Percentiles rank a stretch among this genome's conserved stretches.
Evolutionary conservation across 2,329 filamentous ascomycete species (phyloP).

Genomic region (Berkeleyomyces rouxiae): DNA sequence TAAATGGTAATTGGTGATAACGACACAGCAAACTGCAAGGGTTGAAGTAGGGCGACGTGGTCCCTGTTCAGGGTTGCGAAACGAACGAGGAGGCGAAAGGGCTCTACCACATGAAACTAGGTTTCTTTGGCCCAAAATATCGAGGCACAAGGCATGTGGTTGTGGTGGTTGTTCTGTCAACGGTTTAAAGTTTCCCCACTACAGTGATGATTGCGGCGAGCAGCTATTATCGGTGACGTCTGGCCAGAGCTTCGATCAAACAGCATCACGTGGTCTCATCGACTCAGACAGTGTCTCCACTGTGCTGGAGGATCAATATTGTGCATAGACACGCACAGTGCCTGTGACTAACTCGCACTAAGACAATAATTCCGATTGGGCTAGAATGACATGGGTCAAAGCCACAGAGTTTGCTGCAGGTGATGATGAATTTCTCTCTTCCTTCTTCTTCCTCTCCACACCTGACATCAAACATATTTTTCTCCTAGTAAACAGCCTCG

Average conservation of each 20-base stretch:
- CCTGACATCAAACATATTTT: background rate
- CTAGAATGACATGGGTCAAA: background rate
- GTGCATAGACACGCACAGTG: background rate
- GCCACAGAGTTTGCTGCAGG: background rate
- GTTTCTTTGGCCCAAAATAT: background rate
- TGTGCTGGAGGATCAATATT: background rate
- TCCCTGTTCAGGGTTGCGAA: background rate
- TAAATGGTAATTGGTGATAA: background rate
- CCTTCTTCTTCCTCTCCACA: conserved; percentile 1
- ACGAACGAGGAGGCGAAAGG: background rate
- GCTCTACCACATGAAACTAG: no score
- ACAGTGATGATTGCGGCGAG: background rate
- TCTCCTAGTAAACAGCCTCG: background rate
- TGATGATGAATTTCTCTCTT: background rate
- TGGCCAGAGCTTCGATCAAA: background rate
- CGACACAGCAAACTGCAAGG: background rate
- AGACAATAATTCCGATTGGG: background rate
- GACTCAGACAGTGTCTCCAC: background rate
- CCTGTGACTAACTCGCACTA: background rate
- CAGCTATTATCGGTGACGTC: background rate
- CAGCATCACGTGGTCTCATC: background rate
- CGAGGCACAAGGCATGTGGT: background rate
- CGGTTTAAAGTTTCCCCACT: background rate
- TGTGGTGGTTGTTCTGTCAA: background rate
- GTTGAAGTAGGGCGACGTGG: background rate